Base-by-base conservation (phyloP, 2,329 filamentous ascomycete species). In the Dactylellina cionopaga region DNA sequence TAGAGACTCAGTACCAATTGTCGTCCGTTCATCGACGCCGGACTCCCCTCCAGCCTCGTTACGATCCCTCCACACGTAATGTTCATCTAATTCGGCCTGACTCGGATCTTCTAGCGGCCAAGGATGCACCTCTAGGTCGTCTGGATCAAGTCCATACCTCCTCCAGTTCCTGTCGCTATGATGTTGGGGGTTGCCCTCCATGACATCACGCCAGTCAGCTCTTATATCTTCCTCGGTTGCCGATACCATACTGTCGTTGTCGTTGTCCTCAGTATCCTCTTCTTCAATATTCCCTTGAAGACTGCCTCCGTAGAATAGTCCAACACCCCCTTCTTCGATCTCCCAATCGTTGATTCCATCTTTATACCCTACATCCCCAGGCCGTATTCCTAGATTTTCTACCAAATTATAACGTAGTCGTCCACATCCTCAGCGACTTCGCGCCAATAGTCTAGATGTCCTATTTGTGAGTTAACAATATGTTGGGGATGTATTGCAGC, bases 41-140 rank as follows among this genome's bases (percentile, higher is more conserved):
- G n/a, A n/a, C n/a, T n/a, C n/a, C n/a, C n/a, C n/a, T n/a, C n/a
- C n/a, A n/a, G n/a, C n/a, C n/a, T n/a, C n/a, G n/a, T n/a, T n/a
- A n/a, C n/a, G n/a, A n/a, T n/a, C n/a, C n/a, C n/a, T n/a, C n/a
- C n/a, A n/a, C n/a, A n/a, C n/a, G n/a, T n/a, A n/a, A n/a, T n/a
- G n/a, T n/a, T n/a, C n/a, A n/a, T n/a, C n/a, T n/a, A n/a, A n/a
- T n/a, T n/a, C n/a, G n/a, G n/a, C n/a, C n/a, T n/a, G n/a, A n/a
- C n/a, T n/a, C n/a, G n/a, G n/a, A n/a, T n/a, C n/a, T n/a, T 9
- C n/a, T 35, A 52, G 47, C 3, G 47, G 47, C 47, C 25, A 33
- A 5, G 47, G 47, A 35, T 52, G 47, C 7, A 33, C 13, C n/a
- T 52, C 47, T n/a, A 52, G 22, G 35, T 52, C 47, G 17, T 52